phyloP scores from a whole-genome alignment of 2,329 filamentous ascomycete species.

The Aspergillus flavus region DNA sequence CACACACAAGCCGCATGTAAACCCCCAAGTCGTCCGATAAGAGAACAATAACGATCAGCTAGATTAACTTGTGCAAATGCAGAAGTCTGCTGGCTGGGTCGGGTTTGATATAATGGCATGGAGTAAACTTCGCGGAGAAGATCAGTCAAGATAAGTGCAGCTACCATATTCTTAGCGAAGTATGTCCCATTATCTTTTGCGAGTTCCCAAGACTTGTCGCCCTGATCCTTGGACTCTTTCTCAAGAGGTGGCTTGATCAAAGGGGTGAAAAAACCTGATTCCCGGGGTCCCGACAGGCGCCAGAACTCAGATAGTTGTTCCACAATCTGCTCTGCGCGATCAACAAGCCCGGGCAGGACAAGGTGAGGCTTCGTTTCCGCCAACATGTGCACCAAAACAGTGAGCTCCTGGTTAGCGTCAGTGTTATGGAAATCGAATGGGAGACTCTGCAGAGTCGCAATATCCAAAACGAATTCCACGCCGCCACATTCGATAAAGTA shows the following conservation, averaged over 20 bases:
- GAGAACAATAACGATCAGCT: slow-evolving; percentile 76
- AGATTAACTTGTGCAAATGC: slow-evolving; percentile 78
- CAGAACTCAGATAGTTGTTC: slow-evolving; percentile 69
- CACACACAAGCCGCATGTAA: slow-evolving; percentile 79
- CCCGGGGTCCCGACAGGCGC: slow-evolving; percentile 46
- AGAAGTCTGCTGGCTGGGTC: slow-evolving; percentile 61
- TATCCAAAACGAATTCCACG: slow-evolving; percentile 79
- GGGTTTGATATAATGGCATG: slow-evolving; percentile 62
- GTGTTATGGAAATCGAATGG: slow-evolving; percentile 72
- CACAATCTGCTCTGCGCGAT: slow-evolving; percentile 70
- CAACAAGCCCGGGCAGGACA: slow-evolving; percentile 78
- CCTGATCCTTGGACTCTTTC: slow-evolving; percentile 22
- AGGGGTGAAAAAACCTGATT: slow-evolving; percentile 69
- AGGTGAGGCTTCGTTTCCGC: slow-evolving; percentile 80
- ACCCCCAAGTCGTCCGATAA: slow-evolving; percentile 75
- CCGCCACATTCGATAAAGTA: slow-evolving; percentile 78
- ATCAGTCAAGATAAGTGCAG: slow-evolving; percentile 74
- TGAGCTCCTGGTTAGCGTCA: slow-evolving; percentile 68
- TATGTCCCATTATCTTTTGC: slow-evolving; percentile 66
- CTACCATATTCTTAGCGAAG: slow-evolving; percentile 76
- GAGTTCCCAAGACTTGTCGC: slow-evolving; percentile 33
- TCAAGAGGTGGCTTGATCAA: slow-evolving; percentile 50
- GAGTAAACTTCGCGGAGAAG: slow-evolving; percentile 75
- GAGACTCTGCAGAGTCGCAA: slow-evolving; percentile 79
- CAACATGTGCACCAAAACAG: slow-evolving; percentile 73